Percentiles rank a stretch among this genome's conserved stretches.
phyloP scores from a whole-genome alignment of 352 stramenopile species.

The Phytophthora aleatoria region DNA sequence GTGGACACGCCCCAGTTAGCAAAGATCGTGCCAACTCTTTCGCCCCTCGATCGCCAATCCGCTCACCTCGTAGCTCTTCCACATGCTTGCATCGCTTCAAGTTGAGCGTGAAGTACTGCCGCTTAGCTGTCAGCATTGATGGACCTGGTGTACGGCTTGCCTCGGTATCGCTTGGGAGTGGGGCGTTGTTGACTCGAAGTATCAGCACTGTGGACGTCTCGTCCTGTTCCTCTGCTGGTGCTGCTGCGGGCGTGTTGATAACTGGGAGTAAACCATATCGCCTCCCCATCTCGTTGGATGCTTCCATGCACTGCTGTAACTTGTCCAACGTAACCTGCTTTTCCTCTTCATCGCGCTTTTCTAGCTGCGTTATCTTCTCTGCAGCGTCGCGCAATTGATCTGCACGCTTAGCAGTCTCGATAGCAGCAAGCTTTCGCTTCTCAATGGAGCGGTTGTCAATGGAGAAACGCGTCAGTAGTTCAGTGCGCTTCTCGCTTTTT shows the following conservation, averaged over 20 bases:
- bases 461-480: conserved; percentile 53
- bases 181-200: conserved; percentile 50
- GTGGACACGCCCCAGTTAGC: conserved; percentile 69
- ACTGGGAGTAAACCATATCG: conserved; percentile 56
- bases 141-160: background rate
- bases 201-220: conserved; percentile 59
- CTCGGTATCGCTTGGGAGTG: background rate
- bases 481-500: conserved; percentile 51
- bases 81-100: conserved; percentile 79
- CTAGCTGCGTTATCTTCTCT: conserved; percentile 16
- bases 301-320: conserved; percentile 41
- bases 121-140: conserved; percentile 29
- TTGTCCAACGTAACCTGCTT: conserved; percentile 10
- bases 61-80: conserved; percentile 58
- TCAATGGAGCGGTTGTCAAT: conserved; percentile 38
- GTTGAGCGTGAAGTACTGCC: conserved; percentile 71
- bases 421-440: conserved; percentile 22
- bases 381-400: conserved; percentile 19
- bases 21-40: conserved; percentile 64
- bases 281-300: conserved; percentile 49
- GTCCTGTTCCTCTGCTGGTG: conserved; percentile 43
- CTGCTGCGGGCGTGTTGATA: conserved; percentile 49
- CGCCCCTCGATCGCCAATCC: conserved; percentile 58
- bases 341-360: conserved; percentile 30
- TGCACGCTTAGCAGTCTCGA: conserved; percentile 11